Conservation (phyloP, 2,329 filamentous ascomycete species). For the Colletotrichum costaricense region DNA sequence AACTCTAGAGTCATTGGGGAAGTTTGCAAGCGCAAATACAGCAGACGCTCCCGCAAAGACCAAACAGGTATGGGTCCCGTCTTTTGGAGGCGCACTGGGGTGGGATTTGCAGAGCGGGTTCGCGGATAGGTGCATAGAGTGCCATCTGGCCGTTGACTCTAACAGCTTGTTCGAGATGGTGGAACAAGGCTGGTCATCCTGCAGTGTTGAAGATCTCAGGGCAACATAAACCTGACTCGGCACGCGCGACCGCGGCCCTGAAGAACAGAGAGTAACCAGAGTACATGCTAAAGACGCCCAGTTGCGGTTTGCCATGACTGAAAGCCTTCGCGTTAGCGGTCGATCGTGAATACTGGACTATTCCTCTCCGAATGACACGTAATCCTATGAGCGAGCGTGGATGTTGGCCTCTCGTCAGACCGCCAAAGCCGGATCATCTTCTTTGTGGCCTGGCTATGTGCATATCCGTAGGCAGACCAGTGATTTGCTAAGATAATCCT, state of each 20-base stretch:
- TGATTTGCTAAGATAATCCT: slow-evolving; percentile 45
- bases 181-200: slow-evolving; percentile 58
- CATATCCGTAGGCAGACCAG: slow-evolving; percentile 44
- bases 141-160: slow-evolving; percentile 45
- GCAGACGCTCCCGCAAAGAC: slow-evolving; percentile 44
- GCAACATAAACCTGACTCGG: slow-evolving; percentile 59
- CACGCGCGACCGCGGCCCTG: slow-evolving; percentile 57
- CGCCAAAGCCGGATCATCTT: slow-evolving; percentile 36
- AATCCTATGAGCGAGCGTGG: slow-evolving; percentile 8
- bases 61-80: slow-evolving; percentile 49
- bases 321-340: background rate
- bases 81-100: slow-evolving; percentile 34
- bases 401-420: slow-evolving; percentile 33
- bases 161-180: slow-evolving; percentile 42
- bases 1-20: slow-evolving; percentile 41
- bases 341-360: background rate
- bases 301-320: background rate
- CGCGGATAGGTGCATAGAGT: slow-evolving; percentile 60
- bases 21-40: slow-evolving; percentile 57
- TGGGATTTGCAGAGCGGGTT: slow-evolving; percentile 32
- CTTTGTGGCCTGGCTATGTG: slow-evolving; percentile 47
- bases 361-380: background rate
- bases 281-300: slow-evolving; percentile 7
- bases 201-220: slow-evolving; percentile 24
- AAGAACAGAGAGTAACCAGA: background rate